Evolutionary conservation across 1,284 basidiomycete species (phyloP), one percentile per base, ranked within the genome.

Genomic region (Sporisorium iseilematis-ciliati): DNA sequence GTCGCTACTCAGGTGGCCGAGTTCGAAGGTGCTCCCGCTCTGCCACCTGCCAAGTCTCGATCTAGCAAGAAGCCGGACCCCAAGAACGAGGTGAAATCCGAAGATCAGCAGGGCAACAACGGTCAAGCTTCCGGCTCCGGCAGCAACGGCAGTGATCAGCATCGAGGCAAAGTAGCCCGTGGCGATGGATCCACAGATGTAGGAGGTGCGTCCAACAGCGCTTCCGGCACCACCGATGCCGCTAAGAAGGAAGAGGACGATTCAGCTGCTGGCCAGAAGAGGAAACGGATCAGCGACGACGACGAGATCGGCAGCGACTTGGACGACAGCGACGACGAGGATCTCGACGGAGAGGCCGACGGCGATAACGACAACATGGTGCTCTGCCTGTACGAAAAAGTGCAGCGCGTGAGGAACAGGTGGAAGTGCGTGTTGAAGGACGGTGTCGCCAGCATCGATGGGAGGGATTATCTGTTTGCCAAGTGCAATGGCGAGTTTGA

Each of bases 381-480:
- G 40, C 96, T 98, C 81, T 98, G 96, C 85, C 95, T 97, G 12
- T 99, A 98, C 84, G 97, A 99, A 86, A 99, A 99, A 91, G 95
- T 94, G 54, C 94, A 95, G 65, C 90, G 97, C 21, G 95, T 98
- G 31, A 98, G 98, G 88, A 99, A 98, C 89, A 99, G 98, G 88
- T 99, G 97, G 97, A 99, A 99, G 88, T 97, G 95, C 68, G 92
- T 95, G n/a, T 90, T 99, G 69, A 97, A 97, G 87, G 97, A 99
- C 81, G 97, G 97, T 16, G 94, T 99, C 90, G 94, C 98, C 62
- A 94, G 95, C 81, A 91, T 98, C 77, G 96, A 97, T 78, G 95
- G 96, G 26, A 92, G 92, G 79, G 97, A 99, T 84, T 99, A 99
- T 87, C 89, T 99, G 29, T 99, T 99, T 85, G 90, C 93, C 65